Conservation (phyloP, 2,329 filamentous ascomycete genomes). For the Pseudogymnoascus sp. region DNA sequence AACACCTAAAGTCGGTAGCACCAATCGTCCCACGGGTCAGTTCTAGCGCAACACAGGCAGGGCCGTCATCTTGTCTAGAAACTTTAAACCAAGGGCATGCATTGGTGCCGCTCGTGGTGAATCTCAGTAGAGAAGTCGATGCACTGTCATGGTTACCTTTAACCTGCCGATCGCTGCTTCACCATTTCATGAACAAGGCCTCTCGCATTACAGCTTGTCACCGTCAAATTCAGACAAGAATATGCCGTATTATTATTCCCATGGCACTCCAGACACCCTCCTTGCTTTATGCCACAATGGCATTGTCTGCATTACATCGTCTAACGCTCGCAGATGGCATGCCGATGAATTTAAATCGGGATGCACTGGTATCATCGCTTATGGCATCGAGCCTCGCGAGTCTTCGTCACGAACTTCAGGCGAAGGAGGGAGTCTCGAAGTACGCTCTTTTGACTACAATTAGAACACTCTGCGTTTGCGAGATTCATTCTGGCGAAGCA, state of each 20-base stretch:
- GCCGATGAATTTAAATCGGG: slow-evolving; percentile 31
- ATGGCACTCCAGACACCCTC: slow-evolving; percentile 36
- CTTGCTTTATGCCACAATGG: slow-evolving; percentile 35
- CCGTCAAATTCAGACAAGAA: slow-evolving; percentile 33
- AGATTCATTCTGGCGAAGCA: slow-evolving; percentile 35
- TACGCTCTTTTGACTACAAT: slow-evolving; percentile 34
- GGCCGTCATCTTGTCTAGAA: neutral
- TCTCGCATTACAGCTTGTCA: slow-evolving; percentile 35
- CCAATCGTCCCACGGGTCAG: neutral
- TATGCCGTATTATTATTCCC: slow-evolving; percentile 35
- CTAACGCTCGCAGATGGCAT: slow-evolving; percentile 29
- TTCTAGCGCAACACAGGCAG: neutral
- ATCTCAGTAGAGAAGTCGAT: slow-evolving; percentile 28
- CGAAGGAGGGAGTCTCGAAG: slow-evolving; percentile 27
- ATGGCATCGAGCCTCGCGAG: slow-evolving; percentile 35
- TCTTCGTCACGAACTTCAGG: slow-evolving; percentile 33
- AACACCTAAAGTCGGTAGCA: neutral
- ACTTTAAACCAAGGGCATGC: neutral
- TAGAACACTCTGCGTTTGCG: slow-evolving; percentile 35
- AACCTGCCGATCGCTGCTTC: slow-evolving; percentile 31
- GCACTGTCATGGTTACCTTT: slow-evolving; percentile 31
- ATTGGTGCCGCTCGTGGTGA: slow-evolving; percentile 14
- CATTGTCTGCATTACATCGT: slow-evolving; percentile 35
- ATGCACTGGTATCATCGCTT: slow-evolving; percentile 31
- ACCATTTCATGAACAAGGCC: slow-evolving; percentile 34